Evolutionary conservation across 2,329 filamentous ascomycete species (phyloP), one percentile per base, ranked within the genome.

Genomic region (Ophiostoma sp.): DNA sequence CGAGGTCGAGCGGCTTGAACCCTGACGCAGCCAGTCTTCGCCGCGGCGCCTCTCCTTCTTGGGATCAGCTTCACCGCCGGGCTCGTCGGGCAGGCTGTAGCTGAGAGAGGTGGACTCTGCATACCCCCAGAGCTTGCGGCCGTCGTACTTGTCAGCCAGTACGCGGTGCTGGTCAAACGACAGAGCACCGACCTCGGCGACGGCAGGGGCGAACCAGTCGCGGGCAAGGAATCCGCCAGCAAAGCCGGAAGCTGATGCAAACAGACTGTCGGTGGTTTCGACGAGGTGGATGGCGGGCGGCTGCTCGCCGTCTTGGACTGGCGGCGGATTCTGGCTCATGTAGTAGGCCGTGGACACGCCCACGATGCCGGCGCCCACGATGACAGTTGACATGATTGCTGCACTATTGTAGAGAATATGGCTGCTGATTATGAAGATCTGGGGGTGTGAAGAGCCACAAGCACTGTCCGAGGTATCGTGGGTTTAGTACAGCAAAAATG

Each of bases 301-400:
- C 20, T 39, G 20, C 3, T 39, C 20, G 33, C 60, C 60, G 31
- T 77, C 54, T 13, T n/a, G 4, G n/a, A 39, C 79, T 0, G 77
- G 77, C 36, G 80, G 77, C 73, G 83, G 80, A 73, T 80, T 80
- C 69, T 79, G 78, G 7, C 87, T 86, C 41, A 94, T 84, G 77
- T 91, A 92, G 79, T 89, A 92, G n/a, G 89, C 89, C 13, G 87
- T 90, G 1, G 88, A 87, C 44, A 87, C 80, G 71, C 90, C 89
- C 68, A 92, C 90, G 74, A 92, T 90, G 65, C 90, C 89, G 64
- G 86, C 84, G 70, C 90, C 90, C 48, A 92, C 77, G 68, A 92
- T 90, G 17, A 91, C 83, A 1, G 87, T 91, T 15, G 85, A 81
- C 78, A 80, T 83, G 44, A 15, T 31, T 31, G 27, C 27, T 31